phyloP scores from a whole-genome alignment of 805 yeast genomes.

The Lipomyces yamanashiensis region DNA sequence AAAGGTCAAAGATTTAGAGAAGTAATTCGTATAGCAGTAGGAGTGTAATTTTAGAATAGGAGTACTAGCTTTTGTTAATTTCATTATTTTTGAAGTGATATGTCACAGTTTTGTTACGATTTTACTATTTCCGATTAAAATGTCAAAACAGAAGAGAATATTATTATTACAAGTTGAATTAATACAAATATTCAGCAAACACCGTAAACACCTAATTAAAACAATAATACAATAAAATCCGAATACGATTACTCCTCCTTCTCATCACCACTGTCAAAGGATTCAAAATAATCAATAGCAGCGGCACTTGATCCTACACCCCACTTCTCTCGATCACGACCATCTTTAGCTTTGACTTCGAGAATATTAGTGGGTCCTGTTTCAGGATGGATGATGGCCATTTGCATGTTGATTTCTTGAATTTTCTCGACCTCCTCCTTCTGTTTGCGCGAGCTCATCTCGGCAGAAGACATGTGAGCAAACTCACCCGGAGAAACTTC shows the following conservation, averaged over 20 bases:
- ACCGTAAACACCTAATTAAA: not conserved
- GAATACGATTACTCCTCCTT: not conserved
- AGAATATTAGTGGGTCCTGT: conserved; percentile 41
- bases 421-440: conserved; percentile 39
- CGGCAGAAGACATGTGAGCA: conserved; percentile 42
- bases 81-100: not conserved
- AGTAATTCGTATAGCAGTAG: not conserved
- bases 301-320: conserved; percentile 51
- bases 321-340: conserved; percentile 51
- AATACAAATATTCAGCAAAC: not conserved
- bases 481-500: conserved; percentile 41
- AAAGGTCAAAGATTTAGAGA: not conserved
- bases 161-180: not conserved
- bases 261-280: not conserved
- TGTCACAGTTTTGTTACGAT: too few relatives aligned
- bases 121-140: not conserved
- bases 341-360: conserved; percentile 45
- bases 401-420: conserved; percentile 29
- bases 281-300: conserved; percentile 42
- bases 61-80: not conserved
- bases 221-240: not conserved
- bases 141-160: not conserved
- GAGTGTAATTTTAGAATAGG: not conserved
- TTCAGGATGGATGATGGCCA: conserved; percentile 29
- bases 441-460: conserved; percentile 42